Percentiles rank a stretch among this genome's conserved stretches.
These are phyloP conservation scores for Ophidiomyces ophidiicola DNA, from an alignment of 2,329 filamentous ascomycete species.

Conservation along the genomic window DNA sequence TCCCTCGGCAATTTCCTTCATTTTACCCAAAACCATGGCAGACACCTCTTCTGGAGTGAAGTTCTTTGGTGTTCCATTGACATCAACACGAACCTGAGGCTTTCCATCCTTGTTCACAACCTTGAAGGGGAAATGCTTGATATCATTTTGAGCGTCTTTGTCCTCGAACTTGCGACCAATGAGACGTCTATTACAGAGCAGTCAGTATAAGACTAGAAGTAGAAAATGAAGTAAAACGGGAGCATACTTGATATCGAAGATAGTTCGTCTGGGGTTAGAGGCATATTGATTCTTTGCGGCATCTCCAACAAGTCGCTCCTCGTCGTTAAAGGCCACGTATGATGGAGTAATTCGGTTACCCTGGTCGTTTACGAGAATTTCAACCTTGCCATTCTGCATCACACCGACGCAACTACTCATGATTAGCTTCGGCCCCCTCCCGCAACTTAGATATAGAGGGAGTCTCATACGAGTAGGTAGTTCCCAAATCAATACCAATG, in stretches of 20 bases:
- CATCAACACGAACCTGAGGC: constrained; percentile 63
- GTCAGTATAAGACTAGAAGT: constrained; percentile 1
- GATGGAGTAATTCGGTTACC: constrained; percentile 93
- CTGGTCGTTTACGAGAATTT: constrained; percentile 93
- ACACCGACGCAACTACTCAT: constrained; percentile 77
- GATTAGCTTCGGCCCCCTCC: constrained; percentile 13
- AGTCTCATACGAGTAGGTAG: constrained; percentile 51
- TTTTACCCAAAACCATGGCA: constrained; percentile 55
- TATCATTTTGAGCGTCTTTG: constrained; percentile 78
- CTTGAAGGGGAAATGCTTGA: constrained; percentile 98
- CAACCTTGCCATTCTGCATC: constrained; percentile 89
- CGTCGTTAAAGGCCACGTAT: constrained; percentile 92
- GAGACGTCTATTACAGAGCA: constrained; percentile 48
- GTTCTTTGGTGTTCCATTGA: constrained; percentile 45
- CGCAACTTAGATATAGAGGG: not conserved
- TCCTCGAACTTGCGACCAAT: constrained; percentile 75
- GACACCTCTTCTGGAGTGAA: constrained; percentile 57
- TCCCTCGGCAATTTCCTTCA: constrained; percentile 53
- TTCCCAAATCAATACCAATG: constrained; percentile 92
- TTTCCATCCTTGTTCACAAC: constrained; percentile 82
- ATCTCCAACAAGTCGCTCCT: constrained; percentile 93
- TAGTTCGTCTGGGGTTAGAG: constrained; percentile 61
- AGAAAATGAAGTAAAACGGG: not conserved
- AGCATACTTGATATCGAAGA: constrained; percentile 73
- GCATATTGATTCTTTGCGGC: constrained; percentile 93